A percentile compares a stretch with the other conserved stretches of the same genome.
These are phyloP conservation scores for Cryptosporidium viatorum DNA, from an alignment of 169 alveolate genomes.

Conservation along the genomic window DNA sequence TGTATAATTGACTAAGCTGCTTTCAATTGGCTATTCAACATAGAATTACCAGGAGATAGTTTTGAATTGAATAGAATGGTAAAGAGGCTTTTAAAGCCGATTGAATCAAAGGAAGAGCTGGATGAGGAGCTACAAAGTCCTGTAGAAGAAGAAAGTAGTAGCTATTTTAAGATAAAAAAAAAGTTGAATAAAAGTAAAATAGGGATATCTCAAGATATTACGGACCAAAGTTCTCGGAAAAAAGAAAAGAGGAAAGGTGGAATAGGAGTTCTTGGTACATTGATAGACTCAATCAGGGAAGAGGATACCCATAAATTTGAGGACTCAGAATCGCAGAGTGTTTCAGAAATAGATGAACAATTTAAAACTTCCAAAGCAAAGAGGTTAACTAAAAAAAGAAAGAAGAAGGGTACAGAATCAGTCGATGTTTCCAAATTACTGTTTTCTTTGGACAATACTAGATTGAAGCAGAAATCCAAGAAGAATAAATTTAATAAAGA, in stretches of 20 bases:
- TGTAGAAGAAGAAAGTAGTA: neutral
- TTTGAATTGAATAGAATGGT: neutral
- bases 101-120: neutral
- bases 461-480: neutral
- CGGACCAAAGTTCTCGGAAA: neutral
- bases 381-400: neutral
- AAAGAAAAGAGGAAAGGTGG: neutral
- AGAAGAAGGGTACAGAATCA: constrained; percentile 3
- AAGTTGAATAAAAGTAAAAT: neutral
- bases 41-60: neutral
- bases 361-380: neutral
- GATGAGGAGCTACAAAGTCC: neutral
- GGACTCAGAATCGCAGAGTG: neutral
- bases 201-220: neutral
- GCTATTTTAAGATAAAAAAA: neutral
- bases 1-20: neutral
- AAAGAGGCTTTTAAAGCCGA: constrained; percentile 26
- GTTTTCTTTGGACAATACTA: neutral
- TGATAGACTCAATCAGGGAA: constrained; percentile 17
- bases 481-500: neutral
- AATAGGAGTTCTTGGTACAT: constrained; percentile 30
- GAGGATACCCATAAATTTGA: neutral
- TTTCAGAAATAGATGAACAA: neutral
- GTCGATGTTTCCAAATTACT: constrained; percentile 21
- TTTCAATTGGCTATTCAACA: neutral